phyloP scores from a whole-genome alignment of 2,329 filamentous ascomycete species.

The Cercospora brassicicola region DNA sequence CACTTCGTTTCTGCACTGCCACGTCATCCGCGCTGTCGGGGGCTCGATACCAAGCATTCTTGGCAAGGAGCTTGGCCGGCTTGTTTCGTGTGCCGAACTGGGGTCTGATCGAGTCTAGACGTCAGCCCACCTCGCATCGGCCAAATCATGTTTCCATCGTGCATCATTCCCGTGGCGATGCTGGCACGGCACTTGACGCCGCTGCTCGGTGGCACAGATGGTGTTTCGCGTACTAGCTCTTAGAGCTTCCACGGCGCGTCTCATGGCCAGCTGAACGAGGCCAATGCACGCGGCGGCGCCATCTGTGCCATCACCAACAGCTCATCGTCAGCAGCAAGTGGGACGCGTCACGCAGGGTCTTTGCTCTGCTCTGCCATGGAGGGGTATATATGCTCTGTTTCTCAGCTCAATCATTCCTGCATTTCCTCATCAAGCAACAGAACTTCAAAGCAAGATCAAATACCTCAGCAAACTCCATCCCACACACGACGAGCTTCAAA shows the following conservation, averaged over 20 bases:
- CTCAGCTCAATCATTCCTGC: background rate
- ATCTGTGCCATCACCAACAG: background rate
- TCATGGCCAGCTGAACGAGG: background rate
- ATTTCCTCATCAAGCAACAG: conserved; percentile 5
- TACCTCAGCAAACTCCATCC: background rate
- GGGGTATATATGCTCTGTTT: conserved; percentile 22
- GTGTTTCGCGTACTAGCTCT: background rate
- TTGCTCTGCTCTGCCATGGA: conserved; percentile 1
- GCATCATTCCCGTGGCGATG: background rate
- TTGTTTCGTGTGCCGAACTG: background rate
- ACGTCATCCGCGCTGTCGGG: background rate
- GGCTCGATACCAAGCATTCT: background rate
- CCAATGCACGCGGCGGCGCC: background rate
- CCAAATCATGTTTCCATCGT: background rate
- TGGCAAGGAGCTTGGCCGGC: conserved; percentile 7
- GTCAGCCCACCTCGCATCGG: background rate
- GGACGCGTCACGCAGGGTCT: conserved; percentile 4
- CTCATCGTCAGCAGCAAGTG: conserved; percentile 12
- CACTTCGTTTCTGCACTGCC: background rate
- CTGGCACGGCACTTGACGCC: conserved; percentile 8
- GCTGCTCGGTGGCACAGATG: background rate
- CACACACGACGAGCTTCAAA: background rate
- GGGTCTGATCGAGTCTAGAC: conserved; percentile 8
- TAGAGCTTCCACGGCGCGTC: background rate
- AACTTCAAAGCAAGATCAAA: background rate